These are phyloP conservation scores for Sherardia arvensis DNA, from an alignment of 257 asterid genomes.

Conservation along the genomic window DNA sequence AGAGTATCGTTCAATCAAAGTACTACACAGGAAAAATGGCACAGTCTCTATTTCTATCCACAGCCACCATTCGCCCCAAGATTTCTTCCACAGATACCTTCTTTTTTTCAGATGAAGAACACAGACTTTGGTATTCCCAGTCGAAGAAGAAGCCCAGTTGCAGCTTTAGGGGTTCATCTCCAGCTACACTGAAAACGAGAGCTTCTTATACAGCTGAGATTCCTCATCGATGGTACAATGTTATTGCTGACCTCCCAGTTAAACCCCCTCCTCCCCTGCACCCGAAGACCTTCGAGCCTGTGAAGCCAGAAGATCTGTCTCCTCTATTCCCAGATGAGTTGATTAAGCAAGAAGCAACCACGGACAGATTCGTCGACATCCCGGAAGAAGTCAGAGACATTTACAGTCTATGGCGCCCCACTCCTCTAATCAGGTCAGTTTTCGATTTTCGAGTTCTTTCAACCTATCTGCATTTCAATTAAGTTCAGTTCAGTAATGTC, in stretches of 20 bases:
- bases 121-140: constrained; percentile 12
- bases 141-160: constrained; percentile 18
- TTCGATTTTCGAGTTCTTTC: no score
- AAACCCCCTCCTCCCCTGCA: constrained; percentile 79
- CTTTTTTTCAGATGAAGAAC: constrained; percentile 4
- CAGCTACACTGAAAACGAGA: constrained; percentile 18
- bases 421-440: constrained; percentile 81
- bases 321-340: constrained; percentile 75
- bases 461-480: not conserved
- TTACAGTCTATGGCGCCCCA: constrained; percentile 87
- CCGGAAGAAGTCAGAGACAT: constrained; percentile 81
- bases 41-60: constrained; percentile 1
- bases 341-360: constrained; percentile 57
- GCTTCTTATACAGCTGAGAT: constrained; percentile 31
- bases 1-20: no score
- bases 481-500: not conserved
- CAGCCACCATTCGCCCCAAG: not conserved
- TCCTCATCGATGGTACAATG: constrained; percentile 77
- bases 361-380: constrained; percentile 58
- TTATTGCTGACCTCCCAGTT: constrained; percentile 67
- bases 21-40: no score
- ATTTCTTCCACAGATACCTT: not conserved
- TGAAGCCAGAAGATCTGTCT: constrained; percentile 67
- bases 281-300: constrained; percentile 63
- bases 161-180: constrained; percentile 22